Evolutionary conservation across 202 grass and related monocot genomes (phyloP), one percentile per base, ranked within the genome.

Genomic region (Elaeis oleifera): DNA sequence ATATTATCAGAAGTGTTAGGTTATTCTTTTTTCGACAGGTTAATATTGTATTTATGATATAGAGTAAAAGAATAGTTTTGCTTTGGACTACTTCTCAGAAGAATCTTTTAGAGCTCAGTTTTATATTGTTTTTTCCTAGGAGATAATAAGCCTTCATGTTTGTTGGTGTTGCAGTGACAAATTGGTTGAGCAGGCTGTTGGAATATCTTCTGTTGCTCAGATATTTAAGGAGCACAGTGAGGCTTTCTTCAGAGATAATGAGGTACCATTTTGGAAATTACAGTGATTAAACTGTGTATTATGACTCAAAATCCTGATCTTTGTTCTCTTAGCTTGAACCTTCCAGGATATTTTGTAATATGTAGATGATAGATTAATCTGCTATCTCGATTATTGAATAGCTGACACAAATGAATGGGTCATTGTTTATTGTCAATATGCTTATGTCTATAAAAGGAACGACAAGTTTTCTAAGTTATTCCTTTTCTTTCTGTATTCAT

Each of bases 1-100:
- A 97, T 97, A 62, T 53, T 97, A 60, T 79, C 94, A 4, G 77
- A 97, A 86, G 94, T 89, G 26, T 61, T 97, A 53, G 84, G 94
- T 67, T 92, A 97, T 89, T 97, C 94, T 48, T 97, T 97, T 78
- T 89, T 97, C 54, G 94, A 97, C 80, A 97, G 94, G 94, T 92
- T 58, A 61, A 77, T 56, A 54, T 79, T 74, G 32, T 44, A 14
- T 1, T 44, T 16, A 18, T 56, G n/a, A 67, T 31, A 6, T 62
- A 27, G 60, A 2, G 2, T 44, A 5, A 44, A 44, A 13, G 11
- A 44, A 44, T 13, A 44, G 11, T 44, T 44, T 44, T 44, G 8
- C 36, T 44, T 44, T 44, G 36, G 11, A 44, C 8, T 0, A 44
- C 36, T 44, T 44, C 36, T 44, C 36, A 44, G 9, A 44, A 14